These are phyloP conservation scores for Boletellus ananas DNA, from an alignment of 768 basidiomycete genomes.

Conservation along the genomic window DNA sequence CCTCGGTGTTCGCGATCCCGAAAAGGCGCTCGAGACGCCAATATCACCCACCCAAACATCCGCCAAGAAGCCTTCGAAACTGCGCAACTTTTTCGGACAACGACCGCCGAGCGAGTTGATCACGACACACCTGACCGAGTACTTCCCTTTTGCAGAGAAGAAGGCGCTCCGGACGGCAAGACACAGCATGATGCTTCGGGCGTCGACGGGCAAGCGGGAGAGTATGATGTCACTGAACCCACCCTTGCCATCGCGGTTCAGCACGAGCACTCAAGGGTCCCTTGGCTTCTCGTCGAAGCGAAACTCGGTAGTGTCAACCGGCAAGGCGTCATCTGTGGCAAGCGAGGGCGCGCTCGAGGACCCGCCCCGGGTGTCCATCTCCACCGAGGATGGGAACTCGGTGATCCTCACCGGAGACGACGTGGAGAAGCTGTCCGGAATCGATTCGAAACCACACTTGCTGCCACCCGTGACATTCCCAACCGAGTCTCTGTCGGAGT, in stretches of 20 bases:
- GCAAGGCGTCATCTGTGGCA: conserved; percentile 29
- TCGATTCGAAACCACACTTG: conserved; percentile 47
- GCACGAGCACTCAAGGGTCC: conserved; percentile 34
- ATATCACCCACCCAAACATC: conserved; percentile 44
- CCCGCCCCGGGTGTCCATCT: conserved; percentile 70
- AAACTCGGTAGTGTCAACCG: conserved; percentile 34
- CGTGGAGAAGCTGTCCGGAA: conserved; percentile 28
- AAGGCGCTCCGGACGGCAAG: conserved; percentile 86
- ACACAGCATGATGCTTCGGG: conserved; percentile 75
- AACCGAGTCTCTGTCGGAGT: conserved; percentile 76
- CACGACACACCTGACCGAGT: conserved; percentile 89
- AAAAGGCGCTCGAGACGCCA: conserved; percentile 56
- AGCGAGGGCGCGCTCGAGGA: conserved; percentile 37
- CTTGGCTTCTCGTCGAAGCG: conserved; percentile 48
- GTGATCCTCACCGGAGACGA: conserved; percentile 58
- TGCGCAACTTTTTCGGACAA: conserved; percentile 97
- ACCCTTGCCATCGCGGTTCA: conserved; percentile 37
- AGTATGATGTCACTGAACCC: conserved; percentile 43
- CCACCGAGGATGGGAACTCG: conserved; percentile 66
- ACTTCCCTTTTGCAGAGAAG: conserved; percentile 92
- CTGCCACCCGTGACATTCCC: conserved; percentile 78
- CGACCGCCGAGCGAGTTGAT: conserved; percentile 97
- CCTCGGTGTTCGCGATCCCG: conserved; percentile 81
- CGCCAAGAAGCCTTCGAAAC: conserved; percentile 54
- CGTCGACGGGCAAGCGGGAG: conserved; percentile 47